Evolutionary conservation across 2,329 filamentous ascomycete species (phyloP), one percentile per base, ranked within the genome.

Genomic region (Dactylonectria macrodidyma): DNA sequence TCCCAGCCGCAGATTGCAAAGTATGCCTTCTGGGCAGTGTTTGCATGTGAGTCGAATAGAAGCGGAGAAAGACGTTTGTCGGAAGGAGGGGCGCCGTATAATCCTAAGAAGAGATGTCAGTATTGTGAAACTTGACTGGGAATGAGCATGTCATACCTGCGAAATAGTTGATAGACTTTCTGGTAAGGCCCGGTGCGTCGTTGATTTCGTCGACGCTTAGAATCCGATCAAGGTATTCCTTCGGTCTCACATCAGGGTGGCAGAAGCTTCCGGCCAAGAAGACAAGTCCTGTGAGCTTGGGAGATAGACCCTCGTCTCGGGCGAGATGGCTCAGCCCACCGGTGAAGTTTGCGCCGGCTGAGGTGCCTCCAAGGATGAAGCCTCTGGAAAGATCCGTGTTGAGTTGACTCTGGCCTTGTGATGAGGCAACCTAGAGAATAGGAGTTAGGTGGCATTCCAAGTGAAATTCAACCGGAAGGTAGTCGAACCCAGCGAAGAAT

Each of bases 321-420:
- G 83, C 80, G 0, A 83, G 69, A 59, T 86, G 82, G 1, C 84
- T 79, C 1, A 87, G 79, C 0, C 83, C 83, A 0, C 83, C 82
- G 0, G 84, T 80, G 62, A 88, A 82, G 71, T 87, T 87, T n/a
- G 83, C 86, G 4, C 86, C 86, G 0, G 85, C 85, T 2, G 83
- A 86, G 5, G 82, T 84, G 19, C 86, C 86, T 9, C 85, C 84
- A 0, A 88, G 73, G n/a, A 87, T 79, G 68, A 88, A 84, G 9
- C 85, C 85, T 59, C 79, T 80, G 5, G 74, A 66, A 2, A 85
- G 80, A 55, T 86, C 79, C 1, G 82, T 82, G 9, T 78, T 72
- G 6, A 87, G 59, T 71, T 78, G 67, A 76, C 76, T 30, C 66
- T 71, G 19, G 73, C 75, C 48, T 9, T 71, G 34, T 9, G 67